A percentile compares a stretch with the other conserved stretches of the same genome.
These are phyloP conservation scores for Conoideocrella luteorostrata DNA, from an alignment of 2,329 filamentous ascomycete species.

Conservation along the genomic window DNA sequence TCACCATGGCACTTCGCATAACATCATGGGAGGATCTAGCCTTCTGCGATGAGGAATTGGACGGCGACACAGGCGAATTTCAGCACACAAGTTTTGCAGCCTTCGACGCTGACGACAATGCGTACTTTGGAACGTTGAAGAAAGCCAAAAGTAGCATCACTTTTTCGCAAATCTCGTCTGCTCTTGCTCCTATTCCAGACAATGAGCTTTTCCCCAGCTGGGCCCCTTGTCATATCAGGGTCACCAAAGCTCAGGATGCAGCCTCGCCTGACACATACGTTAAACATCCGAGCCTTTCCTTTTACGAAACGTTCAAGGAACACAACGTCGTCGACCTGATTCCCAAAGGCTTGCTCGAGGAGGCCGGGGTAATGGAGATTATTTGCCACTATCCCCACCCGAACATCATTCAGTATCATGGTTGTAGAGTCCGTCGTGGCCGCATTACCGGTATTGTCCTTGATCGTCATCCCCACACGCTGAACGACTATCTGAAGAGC, in stretches of 20 bases:
- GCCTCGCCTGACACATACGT: neutral
- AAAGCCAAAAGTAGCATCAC: neutral
- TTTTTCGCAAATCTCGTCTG: neutral
- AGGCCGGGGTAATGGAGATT: conserved; percentile 15
- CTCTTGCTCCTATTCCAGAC: neutral
- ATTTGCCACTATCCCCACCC: conserved; percentile 18
- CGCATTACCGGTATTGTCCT: conserved; percentile 20
- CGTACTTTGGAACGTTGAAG: conserved; percentile 4
- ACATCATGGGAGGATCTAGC: conserved; percentile 3
- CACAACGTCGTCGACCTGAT: neutral
- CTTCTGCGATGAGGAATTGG: neutral
- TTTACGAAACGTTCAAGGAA: neutral
- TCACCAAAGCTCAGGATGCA: neutral
- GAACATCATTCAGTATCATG: conserved; percentile 21
- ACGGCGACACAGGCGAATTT: conserved; percentile 1
- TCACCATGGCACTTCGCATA: neutral
- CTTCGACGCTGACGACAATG: conserved; percentile 2
- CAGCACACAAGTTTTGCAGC: conserved; percentile 5
- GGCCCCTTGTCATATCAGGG: neutral
- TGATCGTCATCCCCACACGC: conserved; percentile 11
- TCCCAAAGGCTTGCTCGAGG: conserved; percentile 8
- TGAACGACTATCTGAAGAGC: conserved; percentile 14
- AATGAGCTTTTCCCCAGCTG: neutral
- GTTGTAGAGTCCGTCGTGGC: conserved; percentile 19
- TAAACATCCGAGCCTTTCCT: neutral